phyloP scores from a whole-genome alignment of 768 basidiomycete species.

The Pleurotus tuber-regium region DNA sequence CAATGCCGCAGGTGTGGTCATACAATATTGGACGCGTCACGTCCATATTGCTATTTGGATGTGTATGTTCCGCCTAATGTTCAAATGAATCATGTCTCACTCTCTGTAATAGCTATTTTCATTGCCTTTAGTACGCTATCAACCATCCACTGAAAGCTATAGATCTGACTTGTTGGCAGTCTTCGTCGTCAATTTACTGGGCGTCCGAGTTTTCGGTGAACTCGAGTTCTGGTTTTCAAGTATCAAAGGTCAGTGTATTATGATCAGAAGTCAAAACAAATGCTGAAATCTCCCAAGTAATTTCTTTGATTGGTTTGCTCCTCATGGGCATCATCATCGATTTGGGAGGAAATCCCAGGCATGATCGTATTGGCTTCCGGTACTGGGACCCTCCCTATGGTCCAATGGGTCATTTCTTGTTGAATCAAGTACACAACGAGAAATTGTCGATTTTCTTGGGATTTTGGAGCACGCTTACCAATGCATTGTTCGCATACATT shows the following conservation, averaged over 20 bases:
- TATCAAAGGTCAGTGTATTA: slow-evolving; percentile 51
- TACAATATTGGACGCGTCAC: slow-evolving; percentile 44
- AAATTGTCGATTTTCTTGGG: slow-evolving; percentile 58
- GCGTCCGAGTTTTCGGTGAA: slow-evolving; percentile 67
- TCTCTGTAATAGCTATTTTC: slow-evolving; percentile 42
- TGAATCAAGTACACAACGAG: slow-evolving; percentile 44
- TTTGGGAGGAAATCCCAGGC: slow-evolving; percentile 50
- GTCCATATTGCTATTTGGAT: slow-evolving; percentile 55
- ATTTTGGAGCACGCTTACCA: slow-evolving; percentile 71
- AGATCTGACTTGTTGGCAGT: slow-evolving; percentile 29
- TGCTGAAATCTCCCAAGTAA: slow-evolving; percentile 24
- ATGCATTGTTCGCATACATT: slow-evolving; percentile 70
- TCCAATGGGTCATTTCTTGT: slow-evolving; percentile 55
- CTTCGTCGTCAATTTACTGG: slow-evolving; percentile 55
- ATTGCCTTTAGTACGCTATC: slow-evolving; percentile 49
- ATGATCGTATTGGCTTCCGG: slow-evolving; percentile 48
- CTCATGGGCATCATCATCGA: slow-evolving; percentile 65
- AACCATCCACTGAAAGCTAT: not conserved
- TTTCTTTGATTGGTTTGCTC: slow-evolving; percentile 47
- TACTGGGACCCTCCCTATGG: slow-evolving; percentile 50
- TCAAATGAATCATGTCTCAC: slow-evolving; percentile 7
- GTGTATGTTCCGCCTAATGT: slow-evolving; percentile 35
- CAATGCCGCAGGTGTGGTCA: slow-evolving; percentile 56
- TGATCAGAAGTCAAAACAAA: not conserved
- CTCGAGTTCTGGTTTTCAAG: slow-evolving; percentile 74